Evolutionary conservation across 164 flowering plant species (phyloP).

Genomic region (Chloranthus sessilifolius): DNA sequence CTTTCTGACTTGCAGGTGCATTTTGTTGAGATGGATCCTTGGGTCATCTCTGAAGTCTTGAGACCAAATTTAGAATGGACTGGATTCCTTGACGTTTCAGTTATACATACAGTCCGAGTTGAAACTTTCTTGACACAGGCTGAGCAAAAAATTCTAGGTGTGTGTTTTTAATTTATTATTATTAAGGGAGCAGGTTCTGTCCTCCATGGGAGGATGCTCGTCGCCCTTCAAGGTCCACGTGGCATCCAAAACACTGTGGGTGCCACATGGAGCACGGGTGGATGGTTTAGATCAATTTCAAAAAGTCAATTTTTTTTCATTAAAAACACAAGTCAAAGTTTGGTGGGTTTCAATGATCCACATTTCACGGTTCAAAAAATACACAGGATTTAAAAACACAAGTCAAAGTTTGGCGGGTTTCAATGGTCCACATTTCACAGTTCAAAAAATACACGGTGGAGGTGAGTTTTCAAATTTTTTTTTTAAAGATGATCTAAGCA

Average conservation of each 20-base stretch:
- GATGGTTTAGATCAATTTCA: not conserved
- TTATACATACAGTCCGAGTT: slow-evolving; percentile 72
- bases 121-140: slow-evolving; percentile 69
- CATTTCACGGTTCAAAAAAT: too few relatives aligned
- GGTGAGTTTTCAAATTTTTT: too few relatives aligned
- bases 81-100: slow-evolving; percentile 72
- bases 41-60: slow-evolving; percentile 86
- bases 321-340: too few relatives aligned
- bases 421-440: too few relatives aligned
- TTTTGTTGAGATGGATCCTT: slow-evolving; percentile 99
- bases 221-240: not conserved
- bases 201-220: not conserved
- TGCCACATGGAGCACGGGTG: too few relatives aligned
- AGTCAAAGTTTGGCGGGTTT: too few relatives aligned
- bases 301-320: not conserved
- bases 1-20: slow-evolving; percentile 50
- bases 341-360: too few relatives aligned
- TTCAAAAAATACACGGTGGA: too few relatives aligned
- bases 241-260: too few relatives aligned
- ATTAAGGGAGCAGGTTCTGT: not conserved
- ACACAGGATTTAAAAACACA: too few relatives aligned
- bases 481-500: too few relatives aligned
- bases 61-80: slow-evolving; percentile 83
- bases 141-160: slow-evolving; percentile 53
- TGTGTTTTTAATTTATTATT: not conserved